These are phyloP conservation scores for Cercospora sp. DNA, from an alignment of 2,329 filamentous ascomycete species.

Conservation along the genomic window DNA sequence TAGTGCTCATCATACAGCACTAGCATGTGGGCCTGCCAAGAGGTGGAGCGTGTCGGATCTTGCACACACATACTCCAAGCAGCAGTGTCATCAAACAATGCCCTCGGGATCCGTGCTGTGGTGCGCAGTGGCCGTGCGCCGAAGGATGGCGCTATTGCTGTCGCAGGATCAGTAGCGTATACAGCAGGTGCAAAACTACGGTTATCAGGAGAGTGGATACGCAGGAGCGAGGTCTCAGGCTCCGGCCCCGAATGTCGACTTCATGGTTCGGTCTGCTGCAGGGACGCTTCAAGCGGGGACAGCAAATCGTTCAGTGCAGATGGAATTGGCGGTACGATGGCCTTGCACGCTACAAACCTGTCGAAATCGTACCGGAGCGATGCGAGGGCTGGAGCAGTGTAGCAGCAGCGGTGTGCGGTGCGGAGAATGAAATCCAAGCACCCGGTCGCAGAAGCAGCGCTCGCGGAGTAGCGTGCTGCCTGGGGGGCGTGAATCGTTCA, in stretches of 20 bases:
- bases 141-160: neutral
- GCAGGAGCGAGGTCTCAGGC: constrained; percentile 4
- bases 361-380: neutral
- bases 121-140: neutral
- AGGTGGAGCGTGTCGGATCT: neutral
- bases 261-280: neutral
- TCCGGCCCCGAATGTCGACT: neutral
- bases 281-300: neutral
- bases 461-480: neutral
- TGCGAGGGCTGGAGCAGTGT: neutral
- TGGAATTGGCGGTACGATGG: neutral
- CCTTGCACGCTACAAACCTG: neutral
- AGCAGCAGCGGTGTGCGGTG: neutral
- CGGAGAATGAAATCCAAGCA: neutral
- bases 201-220: constrained; percentile 4
- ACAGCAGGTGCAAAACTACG: neutral
- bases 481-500: neutral
- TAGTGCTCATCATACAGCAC: neutral
- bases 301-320: neutral
- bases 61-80: neutral
- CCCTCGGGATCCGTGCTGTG: neutral
- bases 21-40: neutral
- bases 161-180: neutral
- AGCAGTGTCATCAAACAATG: neutral
- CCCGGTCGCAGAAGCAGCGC: neutral